Percentiles rank a stretch among this genome's conserved stretches.
Evolutionary conservation across 2,329 filamentous ascomycete species (phyloP).

Genomic region (Neurospora crassa): DNA sequence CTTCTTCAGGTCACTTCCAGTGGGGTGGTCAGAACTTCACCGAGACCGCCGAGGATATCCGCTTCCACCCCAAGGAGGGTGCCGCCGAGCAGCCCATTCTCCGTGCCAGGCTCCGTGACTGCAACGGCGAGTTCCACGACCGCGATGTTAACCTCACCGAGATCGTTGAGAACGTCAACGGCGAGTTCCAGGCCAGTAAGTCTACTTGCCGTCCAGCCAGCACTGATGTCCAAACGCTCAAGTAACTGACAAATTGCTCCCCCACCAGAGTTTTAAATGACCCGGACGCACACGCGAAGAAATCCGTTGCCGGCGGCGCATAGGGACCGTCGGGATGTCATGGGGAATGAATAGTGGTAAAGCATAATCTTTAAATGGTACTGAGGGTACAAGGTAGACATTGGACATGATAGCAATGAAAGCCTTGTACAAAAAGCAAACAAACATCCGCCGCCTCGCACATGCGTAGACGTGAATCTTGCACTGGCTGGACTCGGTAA

Average conservation of each 20-base stretch:
- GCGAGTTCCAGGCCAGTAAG: slow-evolving; percentile 30
- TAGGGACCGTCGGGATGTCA: background rate
- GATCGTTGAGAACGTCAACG: slow-evolving; percentile 43
- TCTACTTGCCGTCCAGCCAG: background rate
- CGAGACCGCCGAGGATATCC: slow-evolving; percentile 34
- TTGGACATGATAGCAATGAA: background rate
- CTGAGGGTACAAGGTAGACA: background rate
- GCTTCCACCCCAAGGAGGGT: slow-evolving; percentile 38
- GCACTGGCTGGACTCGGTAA: background rate
- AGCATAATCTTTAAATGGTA: background rate
- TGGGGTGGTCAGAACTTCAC: slow-evolving; percentile 38
- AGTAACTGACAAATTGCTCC: background rate
- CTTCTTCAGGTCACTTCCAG: slow-evolving; percentile 27
- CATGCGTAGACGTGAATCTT: background rate
- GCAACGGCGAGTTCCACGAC: slow-evolving; percentile 30
- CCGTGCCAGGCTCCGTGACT: slow-evolving; percentile 35
- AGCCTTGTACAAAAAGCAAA: background rate
- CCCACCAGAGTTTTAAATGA: background rate
- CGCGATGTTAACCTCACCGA: slow-evolving; percentile 47
- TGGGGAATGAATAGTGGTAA: background rate
- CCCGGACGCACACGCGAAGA: background rate
- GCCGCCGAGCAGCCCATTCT: slow-evolving; percentile 41
- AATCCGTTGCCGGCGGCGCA: background rate
- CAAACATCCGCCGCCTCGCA: background rate
- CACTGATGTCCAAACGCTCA: background rate